phyloP scores from a whole-genome alignment of 306 rosid genomes.

The Rosa lucieae region DNA sequence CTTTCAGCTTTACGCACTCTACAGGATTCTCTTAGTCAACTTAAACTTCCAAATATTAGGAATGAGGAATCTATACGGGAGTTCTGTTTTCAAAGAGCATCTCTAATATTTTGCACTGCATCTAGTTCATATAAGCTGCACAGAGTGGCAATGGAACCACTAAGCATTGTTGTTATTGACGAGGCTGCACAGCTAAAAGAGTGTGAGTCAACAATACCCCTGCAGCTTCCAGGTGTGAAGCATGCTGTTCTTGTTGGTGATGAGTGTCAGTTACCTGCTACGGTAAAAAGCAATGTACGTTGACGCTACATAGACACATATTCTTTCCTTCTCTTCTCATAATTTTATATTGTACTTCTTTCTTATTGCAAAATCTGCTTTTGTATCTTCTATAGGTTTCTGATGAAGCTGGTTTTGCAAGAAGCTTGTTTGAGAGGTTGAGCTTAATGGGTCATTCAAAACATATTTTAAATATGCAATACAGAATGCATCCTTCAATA shows the following conservation, averaged over 20 bases:
- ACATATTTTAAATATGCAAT: slow-evolving; percentile 63
- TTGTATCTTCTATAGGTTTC: slow-evolving; percentile 42
- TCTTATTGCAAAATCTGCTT: not conserved
- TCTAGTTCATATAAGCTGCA: slow-evolving; percentile 64
- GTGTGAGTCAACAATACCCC: slow-evolving; percentile 70
- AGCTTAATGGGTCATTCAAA: slow-evolving; percentile 42
- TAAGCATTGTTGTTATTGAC: slow-evolving; percentile 57
- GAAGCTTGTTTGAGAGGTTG: slow-evolving; percentile 76
- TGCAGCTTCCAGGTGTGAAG: slow-evolving; percentile 51
- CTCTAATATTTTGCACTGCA: slow-evolving; percentile 64
- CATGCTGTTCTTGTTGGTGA: slow-evolving; percentile 79
- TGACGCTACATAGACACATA: not conserved
- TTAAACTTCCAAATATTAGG: slow-evolving; percentile 41
- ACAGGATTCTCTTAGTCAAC: slow-evolving; percentile 39
- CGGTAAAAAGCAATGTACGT: slow-evolving; percentile 61
- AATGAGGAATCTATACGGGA: slow-evolving; percentile 20
- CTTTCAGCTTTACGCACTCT: slow-evolving; percentile 42
- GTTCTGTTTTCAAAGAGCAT: slow-evolving; percentile 59
- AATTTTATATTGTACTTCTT: not conserved
- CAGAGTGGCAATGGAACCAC: slow-evolving; percentile 40
- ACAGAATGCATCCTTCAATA: slow-evolving; percentile 84
- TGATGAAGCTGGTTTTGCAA: slow-evolving; percentile 55
- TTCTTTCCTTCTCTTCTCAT: not conserved
- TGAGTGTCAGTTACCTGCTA: slow-evolving; percentile 74
- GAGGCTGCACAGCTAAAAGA: slow-evolving; percentile 85